Evolutionary conservation across 495 filamentous ascomycete genomes (phyloP).

Genomic region (Geopyxis carbonaria): DNA sequence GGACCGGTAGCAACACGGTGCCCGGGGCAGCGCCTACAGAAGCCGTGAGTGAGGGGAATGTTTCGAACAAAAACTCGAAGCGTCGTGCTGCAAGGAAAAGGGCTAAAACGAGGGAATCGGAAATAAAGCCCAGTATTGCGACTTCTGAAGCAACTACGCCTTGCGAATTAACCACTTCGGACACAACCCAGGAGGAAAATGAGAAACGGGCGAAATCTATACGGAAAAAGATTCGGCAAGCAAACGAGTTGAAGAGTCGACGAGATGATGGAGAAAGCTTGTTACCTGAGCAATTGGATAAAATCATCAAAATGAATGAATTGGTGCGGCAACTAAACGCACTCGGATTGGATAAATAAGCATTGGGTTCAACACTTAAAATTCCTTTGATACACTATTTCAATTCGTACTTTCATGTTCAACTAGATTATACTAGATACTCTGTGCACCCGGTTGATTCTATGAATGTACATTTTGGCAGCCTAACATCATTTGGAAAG

Average conservation of each 20-base stretch:
- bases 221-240: conserved; percentile 92
- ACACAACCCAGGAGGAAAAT: conserved; percentile 57
- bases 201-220: conserved; percentile 86
- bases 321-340: conserved; percentile 73
- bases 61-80: conserved; percentile 85
- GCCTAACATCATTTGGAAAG: too few species aligned
- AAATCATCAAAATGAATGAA: conserved; percentile 92
- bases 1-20: conserved; percentile 54
- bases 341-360: conserved; percentile 55
- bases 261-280: conserved; percentile 70
- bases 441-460: too few species aligned
- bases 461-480: too few species aligned
- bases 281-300: conserved; percentile 88
- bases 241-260: conserved; percentile 75
- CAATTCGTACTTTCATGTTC: too few species aligned
- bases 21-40: conserved; percentile 61
- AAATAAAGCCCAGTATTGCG: conserved; percentile 7
- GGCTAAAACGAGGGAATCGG: conserved; percentile 41
- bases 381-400: too few species aligned
- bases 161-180: background rate
- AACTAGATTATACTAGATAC: too few species aligned
- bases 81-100: conserved; percentile 75
- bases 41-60: conserved; percentile 29
- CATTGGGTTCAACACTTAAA: too few species aligned
- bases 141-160: background rate